phyloP scores from a whole-genome alignment of 1,139 yeast species.

The Scheffersomyces quercinus region DNA sequence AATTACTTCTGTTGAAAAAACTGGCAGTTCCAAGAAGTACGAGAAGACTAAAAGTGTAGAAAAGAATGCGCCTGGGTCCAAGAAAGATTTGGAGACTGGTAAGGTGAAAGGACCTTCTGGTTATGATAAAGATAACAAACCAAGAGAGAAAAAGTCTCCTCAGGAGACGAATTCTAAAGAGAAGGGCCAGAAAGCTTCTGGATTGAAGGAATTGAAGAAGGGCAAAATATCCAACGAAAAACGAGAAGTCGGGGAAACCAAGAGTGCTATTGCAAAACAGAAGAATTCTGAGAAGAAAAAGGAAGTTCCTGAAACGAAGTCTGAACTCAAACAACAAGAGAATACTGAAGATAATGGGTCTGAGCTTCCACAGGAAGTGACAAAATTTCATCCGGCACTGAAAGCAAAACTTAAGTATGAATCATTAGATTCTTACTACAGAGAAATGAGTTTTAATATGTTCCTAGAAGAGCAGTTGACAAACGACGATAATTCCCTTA shows the following conservation, averaged over 20 bases:
- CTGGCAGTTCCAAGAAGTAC: too few species aligned
- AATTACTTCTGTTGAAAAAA: too few species aligned
- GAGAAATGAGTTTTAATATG: conserved; percentile 60
- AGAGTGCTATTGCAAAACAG: background rate
- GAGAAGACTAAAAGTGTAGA: too few species aligned
- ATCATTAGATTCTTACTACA: conserved; percentile 51
- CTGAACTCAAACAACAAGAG: too few species aligned
- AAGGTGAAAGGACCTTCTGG: too few species aligned
- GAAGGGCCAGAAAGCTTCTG: background rate
- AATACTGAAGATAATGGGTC: background rate
- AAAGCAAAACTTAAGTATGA: conserved; percentile 50
- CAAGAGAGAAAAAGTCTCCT: too few species aligned
- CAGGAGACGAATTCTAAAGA: background rate
- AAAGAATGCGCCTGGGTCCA: too few species aligned
- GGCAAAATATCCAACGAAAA: background rate
- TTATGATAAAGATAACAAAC: too few species aligned
- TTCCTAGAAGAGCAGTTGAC: conserved; percentile 62
- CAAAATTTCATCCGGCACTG: conserved; percentile 28
- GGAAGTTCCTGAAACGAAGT: too few species aligned
- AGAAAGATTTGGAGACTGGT: too few species aligned
- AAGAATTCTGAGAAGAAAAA: too few species aligned
- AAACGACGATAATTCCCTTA: conserved; percentile 32
- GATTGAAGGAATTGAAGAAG: too few species aligned
- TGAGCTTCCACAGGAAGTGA: conserved; percentile 27
- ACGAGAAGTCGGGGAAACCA: background rate